Evolutionary conservation across 1,139 yeast species (phyloP), one percentile per base, ranked within the genome.

Genomic region (Entelexis paramagnoliae): DNA sequence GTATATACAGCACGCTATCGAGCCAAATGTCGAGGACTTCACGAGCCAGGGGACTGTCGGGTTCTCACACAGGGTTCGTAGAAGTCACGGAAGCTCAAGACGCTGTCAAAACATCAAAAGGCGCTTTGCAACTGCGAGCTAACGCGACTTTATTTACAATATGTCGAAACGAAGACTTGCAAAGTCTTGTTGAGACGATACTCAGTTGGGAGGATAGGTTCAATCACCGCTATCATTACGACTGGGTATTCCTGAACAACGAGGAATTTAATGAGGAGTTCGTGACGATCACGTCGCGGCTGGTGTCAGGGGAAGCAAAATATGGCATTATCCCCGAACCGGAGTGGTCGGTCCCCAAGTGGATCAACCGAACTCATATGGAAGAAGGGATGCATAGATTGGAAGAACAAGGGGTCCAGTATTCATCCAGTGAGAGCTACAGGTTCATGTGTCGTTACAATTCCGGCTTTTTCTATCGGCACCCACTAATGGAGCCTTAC

Each of bases 371-470:
- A 60, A 69, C 72, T 1, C 72, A 72, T 57, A 89, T 89, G 1
- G 76, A 72, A 2, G 66, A 69, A 46, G 66, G 74, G 4, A 71
- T 89, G 57, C 66, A 67, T 48, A 56, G 62, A 20, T 70, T 79
- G 66, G 69, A 78, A 66, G 72, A 57, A 65, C 66, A 46, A 65
- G 71, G 55, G 63, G 71, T 82, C 53, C 77, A 79, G 36, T 83
- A 83, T 63, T 91, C 83, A 0, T 85, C 73, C 45, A 72, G 77
- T 2, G 83, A 77, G 62, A 73, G 80, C 46, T 83, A 83, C 64
- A 73, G 89, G 59, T 86, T 81, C 68, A 88, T 88, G 96, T 88
- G 96, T 68, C 80, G 96, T 64, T 88, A 74, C 65, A 94, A 88
- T 66, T 81, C 91, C 34, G 96, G 96, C 0, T 85, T 87, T 68